A percentile compares a stretch with the other conserved stretches of the same genome.
Conservation (phyloP, 1,139 yeast genomes). For the Candida freyschussii region DNA sequence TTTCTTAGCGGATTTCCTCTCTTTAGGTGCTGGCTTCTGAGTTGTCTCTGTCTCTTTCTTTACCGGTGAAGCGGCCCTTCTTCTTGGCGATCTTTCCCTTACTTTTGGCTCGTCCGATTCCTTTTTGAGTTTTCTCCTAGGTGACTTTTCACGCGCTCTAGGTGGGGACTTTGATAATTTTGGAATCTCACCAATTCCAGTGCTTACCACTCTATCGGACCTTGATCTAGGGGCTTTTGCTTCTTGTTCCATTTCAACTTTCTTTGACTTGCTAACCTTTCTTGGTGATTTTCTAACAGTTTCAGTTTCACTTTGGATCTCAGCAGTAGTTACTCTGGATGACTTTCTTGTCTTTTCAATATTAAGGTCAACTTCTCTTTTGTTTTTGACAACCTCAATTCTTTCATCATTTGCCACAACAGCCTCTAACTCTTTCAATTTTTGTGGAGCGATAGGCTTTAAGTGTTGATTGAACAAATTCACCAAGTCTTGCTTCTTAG, state of each 20-base stretch:
- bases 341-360: too few species aligned
- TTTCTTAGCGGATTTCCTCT: neutral
- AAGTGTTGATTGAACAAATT: conserved; percentile 50
- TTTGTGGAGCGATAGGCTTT: conserved; percentile 19
- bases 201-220: conserved; percentile 1
- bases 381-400: conserved; percentile 25
- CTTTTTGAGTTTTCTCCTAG: too few species aligned
- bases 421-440: conserved; percentile 13
- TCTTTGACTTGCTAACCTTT: conserved; percentile 11
- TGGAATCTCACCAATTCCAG: conserved; percentile 15
- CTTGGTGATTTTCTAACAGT: conserved; percentile 16
- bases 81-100: conserved; percentile 11
- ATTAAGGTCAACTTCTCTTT: conserved; percentile 6
- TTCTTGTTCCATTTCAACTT: conserved; percentile 1
- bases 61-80: conserved; percentile 4
- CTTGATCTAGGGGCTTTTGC: neutral
- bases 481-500: conserved; percentile 59
- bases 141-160: conserved; percentile 16
- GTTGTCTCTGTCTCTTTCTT: conserved; percentile 10
- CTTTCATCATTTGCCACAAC: conserved; percentile 28
- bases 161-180: conserved; percentile 7
- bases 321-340: conserved; percentile 1
- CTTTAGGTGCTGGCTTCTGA: neutral
- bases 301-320: conserved; percentile 3
- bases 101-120: too few species aligned